Percentiles rank a stretch among this genome's conserved stretches.
phyloP scores from a whole-genome alignment of 164 flowering plant species.

The Amborella trichopoda region DNA sequence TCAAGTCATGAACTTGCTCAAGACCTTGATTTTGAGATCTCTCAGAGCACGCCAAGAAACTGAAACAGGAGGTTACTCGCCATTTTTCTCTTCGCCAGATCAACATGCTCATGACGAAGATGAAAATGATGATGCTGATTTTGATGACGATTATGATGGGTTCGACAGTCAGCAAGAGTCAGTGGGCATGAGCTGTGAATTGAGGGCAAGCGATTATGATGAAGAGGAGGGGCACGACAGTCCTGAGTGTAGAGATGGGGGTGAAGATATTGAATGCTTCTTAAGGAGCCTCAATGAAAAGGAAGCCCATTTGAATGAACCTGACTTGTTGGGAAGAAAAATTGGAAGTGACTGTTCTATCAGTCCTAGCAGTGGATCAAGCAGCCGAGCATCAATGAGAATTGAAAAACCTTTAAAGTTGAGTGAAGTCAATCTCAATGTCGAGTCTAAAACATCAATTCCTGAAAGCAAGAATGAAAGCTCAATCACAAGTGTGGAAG shows the following conservation, averaged over 20 bases:
- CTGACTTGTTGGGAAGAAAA: slow-evolving; percentile 6
- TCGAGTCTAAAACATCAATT: slow-evolving; percentile 23
- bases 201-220: slow-evolving; percentile 30
- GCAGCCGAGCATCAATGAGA: neutral
- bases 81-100: slow-evolving; percentile 51
- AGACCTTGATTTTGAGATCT: slow-evolving; percentile 64
- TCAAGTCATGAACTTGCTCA: slow-evolving; percentile 97
- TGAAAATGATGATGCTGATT: too few relatives aligned
- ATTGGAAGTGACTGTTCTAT: slow-evolving; percentile 7
- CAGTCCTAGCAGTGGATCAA: slow-evolving; percentile 17
- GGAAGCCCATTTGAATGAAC: slow-evolving; percentile 6
- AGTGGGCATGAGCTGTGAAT: slow-evolving; percentile 55
- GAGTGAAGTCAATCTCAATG: slow-evolving; percentile 9
- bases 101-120: slow-evolving; percentile 39
- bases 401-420: neutral
- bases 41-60: slow-evolving; percentile 69
- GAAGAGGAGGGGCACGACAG: slow-evolving; percentile 22
- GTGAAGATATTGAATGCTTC: slow-evolving; percentile 60
- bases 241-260: slow-evolving; percentile 27
- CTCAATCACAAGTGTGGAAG: slow-evolving; percentile 27
- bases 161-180: slow-evolving; percentile 54
- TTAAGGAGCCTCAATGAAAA: slow-evolving; percentile 41
- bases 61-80: slow-evolving; percentile 46
- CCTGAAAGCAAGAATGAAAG: slow-evolving; percentile 36
- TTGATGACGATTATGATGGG: neutral